Evolutionary conservation across 768 basidiomycete genomes (phyloP).

Genomic region (Russula virescens): DNA sequence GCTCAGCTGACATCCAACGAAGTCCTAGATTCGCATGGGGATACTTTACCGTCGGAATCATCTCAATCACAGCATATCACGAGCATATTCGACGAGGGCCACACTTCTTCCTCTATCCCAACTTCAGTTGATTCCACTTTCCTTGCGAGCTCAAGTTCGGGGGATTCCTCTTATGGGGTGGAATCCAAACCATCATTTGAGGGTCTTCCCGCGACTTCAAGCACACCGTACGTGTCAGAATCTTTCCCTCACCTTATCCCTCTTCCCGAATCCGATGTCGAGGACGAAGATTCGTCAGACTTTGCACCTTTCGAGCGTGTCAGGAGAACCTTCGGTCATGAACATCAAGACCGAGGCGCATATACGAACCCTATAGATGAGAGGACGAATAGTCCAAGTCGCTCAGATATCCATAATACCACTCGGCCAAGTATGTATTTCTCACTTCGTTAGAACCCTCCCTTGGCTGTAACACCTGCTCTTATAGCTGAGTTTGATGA

Average conservation of each 20-base stretch:
- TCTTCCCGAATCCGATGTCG: slow-evolving; percentile 11
- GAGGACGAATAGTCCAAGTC: not conserved
- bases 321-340: not conserved
- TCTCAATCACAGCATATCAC: not conserved
- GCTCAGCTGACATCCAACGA: not conserved
- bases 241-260: not conserved
- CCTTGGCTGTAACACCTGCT: not conserved
- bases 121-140: not conserved
- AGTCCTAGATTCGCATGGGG: not conserved
- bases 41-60: not conserved
- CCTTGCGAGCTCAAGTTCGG: not conserved
- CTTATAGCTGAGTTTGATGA: not conserved
- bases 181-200: not conserved
- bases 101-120: not conserved
- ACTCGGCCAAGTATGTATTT: slow-evolving; percentile 1
- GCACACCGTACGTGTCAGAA: too few species aligned
- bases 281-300: not conserved
- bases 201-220: not conserved
- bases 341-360: not conserved
- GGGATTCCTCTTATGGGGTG: not conserved
- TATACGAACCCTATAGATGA: not conserved
- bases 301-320: not conserved
- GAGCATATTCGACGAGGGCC: not conserved
- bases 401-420: not conserved
- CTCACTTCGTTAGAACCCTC: too few species aligned